Base-by-base conservation (phyloP, 345 rosid genomes). In the Bretschneidera sinensis region DNA sequence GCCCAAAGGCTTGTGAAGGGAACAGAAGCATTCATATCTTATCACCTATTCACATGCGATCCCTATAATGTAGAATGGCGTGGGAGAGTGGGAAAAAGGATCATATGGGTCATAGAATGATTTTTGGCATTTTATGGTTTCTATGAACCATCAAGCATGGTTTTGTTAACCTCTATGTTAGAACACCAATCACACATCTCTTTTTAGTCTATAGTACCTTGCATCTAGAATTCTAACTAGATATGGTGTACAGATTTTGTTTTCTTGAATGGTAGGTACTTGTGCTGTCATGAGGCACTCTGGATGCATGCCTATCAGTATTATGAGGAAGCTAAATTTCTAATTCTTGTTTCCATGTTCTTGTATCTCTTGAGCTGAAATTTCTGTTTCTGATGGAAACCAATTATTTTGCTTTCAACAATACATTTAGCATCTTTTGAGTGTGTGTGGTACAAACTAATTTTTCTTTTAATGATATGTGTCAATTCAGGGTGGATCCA, bases 401-500 rank as follows among this genome's bases (percentile, higher is more conserved):
- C 19, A 17, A 0, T 59, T 24, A 21, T 65, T 34, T 43, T 65
- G 19, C 23, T 24, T 63, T 20, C 23, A 8, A n/a, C 56, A 4
- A 14, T 22, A 16, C 21, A n/a, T 59, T 55, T 21, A 16, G 49
- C 15, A 39, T 47, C 28, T 68, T 48, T 61, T 15, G 25, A 58
- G 55, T 39, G 21, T 43, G 33, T 62, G 9, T 55, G 4, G 31
- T 54, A 39, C 43, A 31, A 59, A 2, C 24, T 24, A n/a, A 55
- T 25, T 22, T 61, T 48, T 48, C 22, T 55, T 70, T 50, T 51
- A 51, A 21, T 66, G 59, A 43, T 75, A 19, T 68, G 20, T 60
- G 28, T 43, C 59, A 48, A 69, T 68, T 75, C 77, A 94, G 98
- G 98, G 98, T 66, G 96, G 97, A 66, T 84, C 99, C 17, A 86